Percentiles rank a stretch among this genome's conserved stretches.
These are phyloP conservation scores for Ophiostoma montium DNA, from an alignment of 2,329 filamentous ascomycete genomes.

Conservation along the genomic window DNA sequence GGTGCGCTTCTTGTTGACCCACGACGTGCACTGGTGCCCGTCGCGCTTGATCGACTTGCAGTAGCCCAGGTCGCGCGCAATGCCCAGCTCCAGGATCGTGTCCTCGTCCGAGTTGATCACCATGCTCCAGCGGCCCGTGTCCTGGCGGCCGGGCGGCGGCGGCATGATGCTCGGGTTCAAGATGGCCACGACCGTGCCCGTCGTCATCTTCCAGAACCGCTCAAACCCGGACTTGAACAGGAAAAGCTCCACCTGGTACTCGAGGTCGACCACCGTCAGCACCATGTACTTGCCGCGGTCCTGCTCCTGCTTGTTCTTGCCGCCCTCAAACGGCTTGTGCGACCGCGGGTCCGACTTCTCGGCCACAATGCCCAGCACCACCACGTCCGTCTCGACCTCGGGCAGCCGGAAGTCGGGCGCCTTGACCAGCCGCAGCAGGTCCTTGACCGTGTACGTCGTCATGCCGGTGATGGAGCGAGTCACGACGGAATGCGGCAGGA, in stretches of 20 bases:
- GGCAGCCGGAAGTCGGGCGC: constrained; percentile 71
- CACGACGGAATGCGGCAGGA: constrained; percentile 68
- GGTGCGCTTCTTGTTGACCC: constrained; percentile 80
- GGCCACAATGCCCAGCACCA: constrained; percentile 77
- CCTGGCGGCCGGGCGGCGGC: constrained; percentile 57
- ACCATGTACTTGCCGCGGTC: constrained; percentile 83
- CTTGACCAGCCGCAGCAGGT: constrained; percentile 69
- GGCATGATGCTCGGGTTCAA: constrained; percentile 88
- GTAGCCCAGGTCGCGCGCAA: constrained; percentile 70
- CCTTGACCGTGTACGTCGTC: constrained; percentile 62
- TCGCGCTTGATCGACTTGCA: constrained; percentile 79
- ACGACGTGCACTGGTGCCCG: constrained; percentile 63
- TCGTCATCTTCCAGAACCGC: constrained; percentile 83
- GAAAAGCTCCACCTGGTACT: constrained; percentile 83
- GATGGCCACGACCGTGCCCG: constrained; percentile 84
- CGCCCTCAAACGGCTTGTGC: constrained; percentile 31
- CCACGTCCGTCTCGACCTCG: constrained; percentile 71
- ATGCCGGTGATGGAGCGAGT: constrained; percentile 67
- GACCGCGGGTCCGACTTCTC: constrained; percentile 70
- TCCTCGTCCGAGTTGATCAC: constrained; percentile 78
- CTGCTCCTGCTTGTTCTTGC: constrained; percentile 19
- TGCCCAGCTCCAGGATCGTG: constrained; percentile 78
- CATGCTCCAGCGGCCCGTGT: constrained; percentile 74
- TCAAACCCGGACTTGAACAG: constrained; percentile 85
- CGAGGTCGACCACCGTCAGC: constrained; percentile 71